Percentiles rank a stretch among this genome's conserved stretches.
Evolutionary conservation across 495 filamentous ascomycete genomes (phyloP).

Genomic region (Astrothelium macrocarpum): DNA sequence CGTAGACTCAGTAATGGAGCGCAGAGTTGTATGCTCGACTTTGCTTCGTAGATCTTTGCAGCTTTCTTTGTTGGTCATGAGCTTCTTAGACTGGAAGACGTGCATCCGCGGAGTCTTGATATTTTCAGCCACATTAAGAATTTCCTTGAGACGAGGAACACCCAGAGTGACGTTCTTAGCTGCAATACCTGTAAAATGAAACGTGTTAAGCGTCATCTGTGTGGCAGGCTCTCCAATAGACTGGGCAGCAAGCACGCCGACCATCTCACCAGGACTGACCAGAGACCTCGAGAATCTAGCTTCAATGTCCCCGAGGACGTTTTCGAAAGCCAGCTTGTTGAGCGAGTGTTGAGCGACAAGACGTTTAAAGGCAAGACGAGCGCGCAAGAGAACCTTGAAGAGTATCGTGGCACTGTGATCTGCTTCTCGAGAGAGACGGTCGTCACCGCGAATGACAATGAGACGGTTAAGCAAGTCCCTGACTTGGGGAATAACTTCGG

Average conservation of each 20-base stretch:
- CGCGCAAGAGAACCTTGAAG: slow-evolving; percentile 85
- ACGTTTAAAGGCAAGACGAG: slow-evolving; percentile 82
- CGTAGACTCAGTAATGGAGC: slow-evolving; percentile 78
- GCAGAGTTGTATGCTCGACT: slow-evolving; percentile 91
- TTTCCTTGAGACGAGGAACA: slow-evolving; percentile 98
- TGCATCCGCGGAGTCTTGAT: slow-evolving; percentile 98
- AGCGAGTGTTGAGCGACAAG: slow-evolving; percentile 73
- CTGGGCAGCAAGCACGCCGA: slow-evolving; percentile 93
- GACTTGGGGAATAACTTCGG: slow-evolving; percentile 77
- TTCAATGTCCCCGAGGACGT: slow-evolving; percentile 86
- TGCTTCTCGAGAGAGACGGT: slow-evolving; percentile 72
- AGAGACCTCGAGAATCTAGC: slow-evolving; percentile 68
- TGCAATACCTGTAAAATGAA: slow-evolving; percentile 99
- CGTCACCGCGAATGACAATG: slow-evolving; percentile 73
- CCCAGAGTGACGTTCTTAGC: slow-evolving; percentile 99
- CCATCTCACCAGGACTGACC: slow-evolving; percentile 93
- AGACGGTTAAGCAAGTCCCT: slow-evolving; percentile 64
- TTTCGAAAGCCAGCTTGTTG: slow-evolving; percentile 85
- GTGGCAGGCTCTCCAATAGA: slow-evolving; percentile 98
- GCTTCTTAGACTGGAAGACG: slow-evolving; percentile 63
- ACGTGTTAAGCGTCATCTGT: slow-evolving; percentile 99
- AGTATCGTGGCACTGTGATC: slow-evolving; percentile 78
- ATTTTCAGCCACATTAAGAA: slow-evolving; percentile 91
- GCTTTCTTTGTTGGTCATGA: slow-evolving; percentile 54
- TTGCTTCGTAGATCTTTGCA: slow-evolving; percentile 79